Percentiles rank a stretch among this genome's conserved stretches.
phyloP scores from a whole-genome alignment of 805 yeast genomes.

The Lachancea thermotolerans region DNA sequence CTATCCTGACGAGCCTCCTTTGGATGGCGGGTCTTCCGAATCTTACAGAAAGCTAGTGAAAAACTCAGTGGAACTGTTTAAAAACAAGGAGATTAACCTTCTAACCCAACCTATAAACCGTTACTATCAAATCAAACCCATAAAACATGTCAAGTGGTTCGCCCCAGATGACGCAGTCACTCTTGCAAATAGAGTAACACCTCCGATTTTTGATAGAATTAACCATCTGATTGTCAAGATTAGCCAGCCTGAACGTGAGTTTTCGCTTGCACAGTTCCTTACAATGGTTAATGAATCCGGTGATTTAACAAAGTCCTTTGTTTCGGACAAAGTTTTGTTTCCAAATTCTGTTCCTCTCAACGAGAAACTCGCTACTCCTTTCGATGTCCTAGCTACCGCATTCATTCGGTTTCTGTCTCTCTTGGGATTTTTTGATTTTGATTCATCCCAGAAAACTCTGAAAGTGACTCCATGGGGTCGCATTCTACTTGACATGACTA shows the following conservation, averaged over 20 bases:
- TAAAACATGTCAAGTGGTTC: conserved; percentile 52
- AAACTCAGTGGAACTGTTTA: conserved; percentile 39
- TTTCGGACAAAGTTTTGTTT: conserved; percentile 27
- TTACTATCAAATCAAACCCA: conserved; percentile 71
- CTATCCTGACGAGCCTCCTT: conserved; percentile 55
- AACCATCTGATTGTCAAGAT: conserved; percentile 31
- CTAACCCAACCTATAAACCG: conserved; percentile 70
- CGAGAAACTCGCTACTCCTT: conserved; percentile 35
- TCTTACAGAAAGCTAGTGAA: conserved; percentile 53
- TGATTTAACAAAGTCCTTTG: conserved; percentile 30
- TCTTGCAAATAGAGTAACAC: conserved; percentile 47
- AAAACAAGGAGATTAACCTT: conserved; percentile 58
- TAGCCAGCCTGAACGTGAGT: conserved; percentile 20
- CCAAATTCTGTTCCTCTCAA: conserved; percentile 27
- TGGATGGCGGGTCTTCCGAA: conserved; percentile 53
- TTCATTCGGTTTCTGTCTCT: conserved; percentile 47
- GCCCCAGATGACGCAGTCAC: conserved; percentile 34
- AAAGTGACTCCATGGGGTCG: conserved; percentile 48
- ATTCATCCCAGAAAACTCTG: conserved; percentile 30
- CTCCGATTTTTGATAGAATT: conserved; percentile 43
- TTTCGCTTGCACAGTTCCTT: conserved; percentile 25
- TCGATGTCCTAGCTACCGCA: conserved; percentile 53
- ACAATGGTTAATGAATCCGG: conserved; percentile 19
- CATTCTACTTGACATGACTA: conserved; percentile 33
- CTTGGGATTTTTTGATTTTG: conserved; percentile 40